Evolutionary conservation across 1,139 yeast species (phyloP).

Genomic region (Wickerhamomyces sp.): DNA sequence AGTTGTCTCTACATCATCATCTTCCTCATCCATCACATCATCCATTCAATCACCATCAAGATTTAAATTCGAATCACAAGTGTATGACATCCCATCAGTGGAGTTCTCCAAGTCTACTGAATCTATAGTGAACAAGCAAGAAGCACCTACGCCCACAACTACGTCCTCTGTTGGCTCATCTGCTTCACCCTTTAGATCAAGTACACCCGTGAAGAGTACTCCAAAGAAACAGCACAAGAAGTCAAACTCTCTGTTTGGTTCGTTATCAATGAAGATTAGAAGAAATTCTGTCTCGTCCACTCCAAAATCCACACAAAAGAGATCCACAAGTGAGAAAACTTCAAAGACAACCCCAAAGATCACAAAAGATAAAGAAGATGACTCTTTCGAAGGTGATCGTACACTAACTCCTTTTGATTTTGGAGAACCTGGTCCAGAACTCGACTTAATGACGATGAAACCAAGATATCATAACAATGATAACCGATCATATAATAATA

Average conservation of each 20-base stretch:
- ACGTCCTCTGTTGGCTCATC: neutral
- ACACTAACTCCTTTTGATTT: constrained; percentile 21
- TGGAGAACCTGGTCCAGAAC: constrained; percentile 24
- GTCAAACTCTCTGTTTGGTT: constrained; percentile 19
- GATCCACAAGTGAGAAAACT: neutral
- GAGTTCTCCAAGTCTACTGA: neutral
- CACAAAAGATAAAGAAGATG: constrained; percentile 4
- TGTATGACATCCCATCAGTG: constrained; percentile 27
- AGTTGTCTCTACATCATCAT: constrained; percentile 14
- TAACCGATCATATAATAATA: neutral
- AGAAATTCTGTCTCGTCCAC: constrained; percentile 15
- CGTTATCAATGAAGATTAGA: constrained; percentile 14
- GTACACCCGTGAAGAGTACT: constrained; percentile 4
- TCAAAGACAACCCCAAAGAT: neutral
- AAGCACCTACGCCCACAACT: neutral
- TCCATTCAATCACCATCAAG: constrained; percentile 20
- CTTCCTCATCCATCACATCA: constrained; percentile 11
- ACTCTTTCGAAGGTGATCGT: constrained; percentile 14
- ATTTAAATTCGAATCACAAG: constrained; percentile 28
- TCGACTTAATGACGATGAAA: constrained; percentile 21
- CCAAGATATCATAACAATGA: constrained; percentile 12
- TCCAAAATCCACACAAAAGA: neutral
- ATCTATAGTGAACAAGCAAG: neutral
- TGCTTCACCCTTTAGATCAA: constrained; percentile 8
- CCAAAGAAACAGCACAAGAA: constrained; percentile 17